Evolutionary conservation across 352 stramenopile species (phyloP).

Genomic region (Globisporangium rhizosaccharum): DNA sequence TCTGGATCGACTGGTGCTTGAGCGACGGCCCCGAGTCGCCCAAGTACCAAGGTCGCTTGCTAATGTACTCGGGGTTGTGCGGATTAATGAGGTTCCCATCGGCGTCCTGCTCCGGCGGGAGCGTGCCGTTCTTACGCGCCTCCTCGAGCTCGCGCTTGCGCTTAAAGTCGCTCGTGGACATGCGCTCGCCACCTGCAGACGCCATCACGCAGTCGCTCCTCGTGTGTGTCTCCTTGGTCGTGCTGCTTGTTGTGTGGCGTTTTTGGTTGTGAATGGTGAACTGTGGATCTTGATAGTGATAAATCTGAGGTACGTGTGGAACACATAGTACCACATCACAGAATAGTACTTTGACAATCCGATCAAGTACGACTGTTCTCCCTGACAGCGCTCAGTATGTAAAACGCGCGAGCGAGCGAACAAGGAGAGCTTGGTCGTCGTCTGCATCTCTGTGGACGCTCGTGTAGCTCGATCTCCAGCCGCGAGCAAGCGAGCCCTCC

Average conservation of each 20-base stretch:
- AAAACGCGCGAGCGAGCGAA: not conserved
- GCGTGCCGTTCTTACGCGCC: constrained; percentile 83
- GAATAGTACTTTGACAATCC: not conserved
- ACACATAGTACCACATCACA: not conserved
- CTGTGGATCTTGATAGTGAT: not conserved
- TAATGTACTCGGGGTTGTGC: constrained; percentile 99
- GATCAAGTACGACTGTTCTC: too few species aligned
- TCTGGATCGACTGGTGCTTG: constrained; percentile 93
- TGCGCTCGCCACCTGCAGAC: constrained; percentile 53
- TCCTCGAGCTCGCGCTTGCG: constrained; percentile 89
- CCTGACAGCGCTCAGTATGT: too few species aligned
- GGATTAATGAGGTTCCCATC: constrained; percentile 98
- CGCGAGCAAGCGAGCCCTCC: not conserved
- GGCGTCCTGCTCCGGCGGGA: constrained; percentile 83
- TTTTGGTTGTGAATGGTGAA: not conserved
- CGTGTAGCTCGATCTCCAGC: not conserved
- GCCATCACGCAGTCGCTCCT: constrained; percentile 29
- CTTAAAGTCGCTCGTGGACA: constrained; percentile 79
- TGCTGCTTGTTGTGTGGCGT: not conserved
- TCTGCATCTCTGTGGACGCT: not conserved
- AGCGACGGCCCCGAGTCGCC: constrained; percentile 91
- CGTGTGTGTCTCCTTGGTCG: not conserved
- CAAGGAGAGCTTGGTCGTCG: not conserved
- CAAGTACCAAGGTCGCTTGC: constrained; percentile 98
- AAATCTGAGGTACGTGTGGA: not conserved